Conservation (phyloP, 495 filamentous ascomycete genomes). For the Neurospora hispaniola region DNA sequence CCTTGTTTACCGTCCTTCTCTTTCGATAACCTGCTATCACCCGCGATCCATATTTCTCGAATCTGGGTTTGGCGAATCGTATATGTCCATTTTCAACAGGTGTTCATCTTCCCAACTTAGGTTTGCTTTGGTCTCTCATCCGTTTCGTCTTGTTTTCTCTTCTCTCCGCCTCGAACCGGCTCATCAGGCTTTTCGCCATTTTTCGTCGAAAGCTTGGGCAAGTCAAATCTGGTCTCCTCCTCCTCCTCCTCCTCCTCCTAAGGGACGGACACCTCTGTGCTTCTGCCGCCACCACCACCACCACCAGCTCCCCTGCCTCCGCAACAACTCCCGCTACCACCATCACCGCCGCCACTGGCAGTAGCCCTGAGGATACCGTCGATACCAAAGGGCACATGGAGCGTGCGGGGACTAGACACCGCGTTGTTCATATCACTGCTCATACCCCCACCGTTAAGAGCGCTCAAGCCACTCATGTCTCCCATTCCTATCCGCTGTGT, state of each 20-base stretch:
- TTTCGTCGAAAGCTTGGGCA: neutral
- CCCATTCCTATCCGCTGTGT: neutral
- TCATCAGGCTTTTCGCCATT: neutral
- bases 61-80: neutral
- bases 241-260: neutral
- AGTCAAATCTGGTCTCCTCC: neutral
- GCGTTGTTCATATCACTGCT: neutral
- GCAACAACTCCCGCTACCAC: neutral
- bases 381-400: neutral
- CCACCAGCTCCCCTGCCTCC: neutral
- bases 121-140: neutral
- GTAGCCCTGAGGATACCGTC: neutral
- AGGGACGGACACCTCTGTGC: neutral
- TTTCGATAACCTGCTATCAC: neutral
- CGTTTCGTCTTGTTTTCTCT: neutral
- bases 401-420: neutral
- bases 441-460: neutral
- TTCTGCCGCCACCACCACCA: neutral
- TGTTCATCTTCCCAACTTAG: neutral
- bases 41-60: neutral
- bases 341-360: neutral
- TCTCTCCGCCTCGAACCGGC: neutral
- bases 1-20: neutral
- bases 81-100: neutral
- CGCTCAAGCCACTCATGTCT: neutral